These are phyloP conservation scores for Sporothrix globosa DNA, from an alignment of 2,329 filamentous ascomycete genomes.

Conservation along the genomic window DNA sequence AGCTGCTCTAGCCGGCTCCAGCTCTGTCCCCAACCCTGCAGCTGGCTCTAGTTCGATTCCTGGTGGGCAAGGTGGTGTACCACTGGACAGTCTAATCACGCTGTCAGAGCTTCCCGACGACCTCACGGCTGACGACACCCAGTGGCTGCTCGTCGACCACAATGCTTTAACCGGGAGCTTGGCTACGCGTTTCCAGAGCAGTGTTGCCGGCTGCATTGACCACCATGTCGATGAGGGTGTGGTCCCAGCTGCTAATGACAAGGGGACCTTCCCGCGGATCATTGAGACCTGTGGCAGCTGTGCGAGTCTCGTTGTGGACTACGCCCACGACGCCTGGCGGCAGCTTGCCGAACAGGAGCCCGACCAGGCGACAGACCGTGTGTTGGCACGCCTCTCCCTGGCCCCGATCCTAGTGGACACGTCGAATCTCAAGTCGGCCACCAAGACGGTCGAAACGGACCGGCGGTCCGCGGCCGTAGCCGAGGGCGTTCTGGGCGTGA, in stretches of 20 bases:
- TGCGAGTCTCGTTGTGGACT: constrained; percentile 67
- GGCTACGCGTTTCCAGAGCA: constrained; percentile 45
- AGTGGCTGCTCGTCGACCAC: constrained; percentile 79
- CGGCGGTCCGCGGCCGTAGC: constrained; percentile 60
- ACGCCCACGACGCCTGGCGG: constrained; percentile 63
- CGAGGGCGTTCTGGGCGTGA: constrained; percentile 49
- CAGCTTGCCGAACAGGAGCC: constrained; percentile 48
- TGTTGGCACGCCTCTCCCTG: constrained; percentile 66
- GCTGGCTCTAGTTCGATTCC: neutral
- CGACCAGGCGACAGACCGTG: constrained; percentile 42
- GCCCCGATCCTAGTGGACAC: constrained; percentile 77
- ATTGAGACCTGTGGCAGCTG: constrained; percentile 73
- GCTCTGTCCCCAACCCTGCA: neutral
- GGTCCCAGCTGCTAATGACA: constrained; percentile 46
- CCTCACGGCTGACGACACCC: constrained; percentile 59
- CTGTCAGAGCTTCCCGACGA: constrained; percentile 53
- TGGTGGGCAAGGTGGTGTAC: constrained; percentile 48
- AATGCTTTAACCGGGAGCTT: constrained; percentile 70
- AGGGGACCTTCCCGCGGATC: constrained; percentile 54
- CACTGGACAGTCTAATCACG: constrained; percentile 65
- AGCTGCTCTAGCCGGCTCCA: constrained; percentile 56
- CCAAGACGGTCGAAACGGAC: constrained; percentile 69
- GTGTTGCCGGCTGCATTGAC: constrained; percentile 70
- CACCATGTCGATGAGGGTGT: constrained; percentile 74
- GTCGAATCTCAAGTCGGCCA: constrained; percentile 61